phyloP scores from a whole-genome alignment of 192 early-diverging fungal genomes.

The Coemansia sp. region DNA sequence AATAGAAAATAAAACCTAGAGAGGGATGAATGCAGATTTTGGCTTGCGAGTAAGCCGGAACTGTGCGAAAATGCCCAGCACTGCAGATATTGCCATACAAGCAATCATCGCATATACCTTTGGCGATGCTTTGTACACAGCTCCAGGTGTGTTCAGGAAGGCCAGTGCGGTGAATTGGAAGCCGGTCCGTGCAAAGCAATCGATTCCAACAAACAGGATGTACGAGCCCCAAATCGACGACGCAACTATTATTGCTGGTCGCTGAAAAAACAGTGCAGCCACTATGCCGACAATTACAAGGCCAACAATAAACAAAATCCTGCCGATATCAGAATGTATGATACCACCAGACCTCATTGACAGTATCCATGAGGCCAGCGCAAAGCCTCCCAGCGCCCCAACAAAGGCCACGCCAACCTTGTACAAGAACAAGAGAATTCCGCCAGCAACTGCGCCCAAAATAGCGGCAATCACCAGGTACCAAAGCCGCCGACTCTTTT shows the following conservation, averaged over 20 bases:
- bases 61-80: conserved; percentile 68
- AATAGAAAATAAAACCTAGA: conserved; percentile 4
- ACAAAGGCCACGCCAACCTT: conserved; percentile 71
- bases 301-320: conserved; percentile 68
- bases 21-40: conserved; percentile 17
- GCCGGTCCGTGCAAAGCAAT: conserved; percentile 78
- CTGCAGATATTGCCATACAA: conserved; percentile 60
- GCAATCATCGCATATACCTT: conserved; percentile 73
- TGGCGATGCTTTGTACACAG: conserved; percentile 52
- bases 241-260: conserved; percentile 64
- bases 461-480: conserved; percentile 61
- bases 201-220: conserved; percentile 75
- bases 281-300: conserved; percentile 63
- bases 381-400: conserved; percentile 77
- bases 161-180: conserved; percentile 60
- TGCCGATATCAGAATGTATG: conserved; percentile 62
- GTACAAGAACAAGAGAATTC: conserved; percentile 64
- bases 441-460: conserved; percentile 67
- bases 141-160: conserved; percentile 56
- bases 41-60: conserved; percentile 56
- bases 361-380: conserved; percentile 70
- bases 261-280: conserved; percentile 63
- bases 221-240: conserved; percentile 80
- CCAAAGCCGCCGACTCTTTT: conserved; percentile 40
- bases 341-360: conserved; percentile 61